phyloP scores from a whole-genome alignment of 495 filamentous ascomycete genomes.

The Aspergillus homomorphus region DNA sequence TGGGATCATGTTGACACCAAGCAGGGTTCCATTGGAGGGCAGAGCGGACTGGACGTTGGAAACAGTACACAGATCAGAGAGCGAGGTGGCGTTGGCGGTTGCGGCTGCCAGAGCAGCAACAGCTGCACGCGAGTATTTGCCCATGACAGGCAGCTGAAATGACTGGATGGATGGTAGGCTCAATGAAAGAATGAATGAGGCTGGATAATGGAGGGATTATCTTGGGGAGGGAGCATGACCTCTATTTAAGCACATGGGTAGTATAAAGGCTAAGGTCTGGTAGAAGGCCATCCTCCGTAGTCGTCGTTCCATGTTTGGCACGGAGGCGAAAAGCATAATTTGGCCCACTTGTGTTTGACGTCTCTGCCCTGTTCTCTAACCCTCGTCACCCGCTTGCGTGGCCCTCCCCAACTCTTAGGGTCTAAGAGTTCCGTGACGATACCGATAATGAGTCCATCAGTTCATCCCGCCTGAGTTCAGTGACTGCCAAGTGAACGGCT shows the following conservation, averaged over 20 bases:
- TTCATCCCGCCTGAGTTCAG: background rate
- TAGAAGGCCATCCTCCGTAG: background rate
- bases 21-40: constrained; percentile 33
- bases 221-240: background rate
- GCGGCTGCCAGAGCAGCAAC: constrained; percentile 28
- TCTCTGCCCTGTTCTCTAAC: background rate
- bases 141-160: constrained; percentile 19
- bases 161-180: background rate
- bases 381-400: background rate
- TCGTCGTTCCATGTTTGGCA: background rate
- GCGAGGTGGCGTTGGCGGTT: constrained; percentile 27
- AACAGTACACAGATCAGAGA: constrained; percentile 34
- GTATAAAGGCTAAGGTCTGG: background rate
- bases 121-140: constrained; percentile 22
- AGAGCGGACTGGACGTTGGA: constrained; percentile 30
- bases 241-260: background rate
- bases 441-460: background rate
- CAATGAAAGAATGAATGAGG: constrained; percentile 8
- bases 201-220: background rate
- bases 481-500: background rate
- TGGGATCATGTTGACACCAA: constrained; percentile 30
- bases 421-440: background rate
- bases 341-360: constrained; percentile 4
- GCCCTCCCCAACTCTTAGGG: background rate
- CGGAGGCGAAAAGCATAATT: background rate